Evolutionary conservation across 257 asterid species (phyloP).

Genomic region (Solanum tacnaense): DNA sequence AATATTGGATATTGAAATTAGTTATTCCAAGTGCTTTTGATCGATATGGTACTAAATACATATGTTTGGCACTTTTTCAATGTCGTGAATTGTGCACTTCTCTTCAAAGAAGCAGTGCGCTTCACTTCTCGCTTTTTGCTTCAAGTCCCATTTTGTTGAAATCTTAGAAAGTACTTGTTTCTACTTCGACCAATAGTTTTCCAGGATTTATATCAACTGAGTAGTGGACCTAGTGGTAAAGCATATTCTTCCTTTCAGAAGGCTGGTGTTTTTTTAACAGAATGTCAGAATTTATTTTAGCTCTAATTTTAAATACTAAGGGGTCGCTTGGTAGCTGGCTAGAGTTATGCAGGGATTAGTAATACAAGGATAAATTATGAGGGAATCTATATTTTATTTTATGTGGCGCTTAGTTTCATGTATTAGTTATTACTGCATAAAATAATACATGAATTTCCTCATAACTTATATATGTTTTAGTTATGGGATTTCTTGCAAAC

Average conservation of each 20-base stretch:
- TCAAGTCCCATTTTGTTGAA: neutral
- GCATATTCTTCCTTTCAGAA: neutral
- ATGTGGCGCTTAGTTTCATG: neutral
- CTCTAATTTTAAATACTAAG: neutral
- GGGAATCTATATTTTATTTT: neutral
- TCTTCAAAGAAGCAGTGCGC: neutral
- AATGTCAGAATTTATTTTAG: neutral
- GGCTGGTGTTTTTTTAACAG: neutral
- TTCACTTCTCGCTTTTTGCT: neutral
- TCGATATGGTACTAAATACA: neutral
- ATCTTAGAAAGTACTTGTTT: neutral
- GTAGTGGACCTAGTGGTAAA: neutral
- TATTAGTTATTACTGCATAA: neutral
- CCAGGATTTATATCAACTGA: neutral
- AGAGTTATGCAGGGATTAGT: neutral
- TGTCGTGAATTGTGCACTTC: neutral
- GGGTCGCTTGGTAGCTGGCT: neutral
- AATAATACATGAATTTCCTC: neutral
- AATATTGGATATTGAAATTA: neutral
- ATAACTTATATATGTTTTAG: neutral
- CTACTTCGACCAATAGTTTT: neutral
- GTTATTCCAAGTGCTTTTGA: neutral
- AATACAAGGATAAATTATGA: neutral
- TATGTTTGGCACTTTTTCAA: neutral
- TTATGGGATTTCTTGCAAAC: neutral